Evolutionary conservation across 805 yeast genomes (phyloP), one percentile per base, ranked within the genome.

Genomic region (Suhomyces kilbournensis): DNA sequence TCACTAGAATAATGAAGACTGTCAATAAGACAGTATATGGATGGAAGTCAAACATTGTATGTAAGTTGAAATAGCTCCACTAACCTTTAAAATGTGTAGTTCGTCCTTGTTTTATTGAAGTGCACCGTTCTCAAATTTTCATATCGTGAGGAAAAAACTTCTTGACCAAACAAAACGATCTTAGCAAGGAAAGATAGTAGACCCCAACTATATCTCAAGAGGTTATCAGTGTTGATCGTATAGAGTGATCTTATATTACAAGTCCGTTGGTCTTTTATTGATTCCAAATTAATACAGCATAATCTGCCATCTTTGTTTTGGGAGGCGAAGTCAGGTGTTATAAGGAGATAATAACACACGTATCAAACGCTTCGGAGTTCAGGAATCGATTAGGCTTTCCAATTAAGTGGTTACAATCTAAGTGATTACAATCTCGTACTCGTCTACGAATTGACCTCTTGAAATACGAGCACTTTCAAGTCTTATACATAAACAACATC

Each of bases 1-100:
- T 22, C 12, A 71, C 51, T 26, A 80, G 70, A 4, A 79, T 68
- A 3, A 61, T 48, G 10, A 78, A 58, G 20, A 76, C 69, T 14
- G 63, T 22, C 12, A 71, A 25, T 15, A 75, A 51, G 35, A 77
- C 45, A 4, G 76, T 71, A 38, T 63, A 65, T 4, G 78, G 70
- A 26, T 60, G 59, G 25, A 71, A 61, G 49, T 73, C 75, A 19
- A 72, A 54, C 64, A 62, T 60, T 12, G 1, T 22, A 22, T 22
- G 6, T 22, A 22, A 22, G 6, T 22, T 26, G 38, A 14, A 6
- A 35, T 35, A 12, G 40, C 22, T 15, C 40, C 19, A 8, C 40
- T 35, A 35, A 35, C 40, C 40, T 15, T 1, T 35, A 5, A 14
- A 15, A 35, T 35, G 7, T 7, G 8, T 34, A 25, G 19, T 35